These are phyloP conservation scores for Teratosphaeria gauchensis DNA, from an alignment of 2,329 filamentous ascomycete genomes.

Conservation along the genomic window DNA sequence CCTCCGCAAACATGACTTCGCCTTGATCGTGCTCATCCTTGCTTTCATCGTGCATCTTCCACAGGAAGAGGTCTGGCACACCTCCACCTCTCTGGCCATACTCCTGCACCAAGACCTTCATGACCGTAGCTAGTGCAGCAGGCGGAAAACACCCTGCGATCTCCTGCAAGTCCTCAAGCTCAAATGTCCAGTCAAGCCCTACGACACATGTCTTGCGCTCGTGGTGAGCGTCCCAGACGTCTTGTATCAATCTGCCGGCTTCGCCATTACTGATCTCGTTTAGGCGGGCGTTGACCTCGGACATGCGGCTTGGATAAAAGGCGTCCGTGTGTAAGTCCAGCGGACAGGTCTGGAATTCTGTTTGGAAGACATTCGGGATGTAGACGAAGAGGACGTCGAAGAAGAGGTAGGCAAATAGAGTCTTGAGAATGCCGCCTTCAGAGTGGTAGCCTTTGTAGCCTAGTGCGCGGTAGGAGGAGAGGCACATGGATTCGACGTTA, in stretches of 20 bases:
- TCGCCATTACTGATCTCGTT: constrained; percentile 80
- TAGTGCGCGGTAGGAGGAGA: constrained; percentile 69
- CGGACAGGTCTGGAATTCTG: constrained; percentile 85
- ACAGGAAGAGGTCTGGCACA: constrained; percentile 86
- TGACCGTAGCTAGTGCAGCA: constrained; percentile 71
- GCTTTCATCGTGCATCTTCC: constrained; percentile 42
- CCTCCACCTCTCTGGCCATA: constrained; percentile 79
- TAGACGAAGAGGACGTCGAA: constrained; percentile 89
- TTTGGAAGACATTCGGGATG: constrained; percentile 95
- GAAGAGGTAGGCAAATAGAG: constrained; percentile 73
- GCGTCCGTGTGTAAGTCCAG: constrained; percentile 87
- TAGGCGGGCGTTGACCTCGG: constrained; percentile 79
- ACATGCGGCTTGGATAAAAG: constrained; percentile 77
- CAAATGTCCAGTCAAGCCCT: constrained; percentile 84
- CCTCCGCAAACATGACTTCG: constrained; percentile 35
- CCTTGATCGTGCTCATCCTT: constrained; percentile 6
- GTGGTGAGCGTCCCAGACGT: constrained; percentile 59
- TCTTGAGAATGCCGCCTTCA: constrained; percentile 86
- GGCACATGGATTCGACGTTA: constrained; percentile 86
- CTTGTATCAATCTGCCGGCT: constrained; percentile 55
- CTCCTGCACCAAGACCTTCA: constrained; percentile 92
- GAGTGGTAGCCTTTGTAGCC: constrained; percentile 95
- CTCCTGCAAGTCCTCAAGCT: constrained; percentile 66
- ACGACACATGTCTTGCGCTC: constrained; percentile 74
- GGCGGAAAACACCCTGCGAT: constrained; percentile 70